Evolutionary conservation across 305 asterid species (phyloP).

Genomic region (Coffea humblotiana): DNA sequence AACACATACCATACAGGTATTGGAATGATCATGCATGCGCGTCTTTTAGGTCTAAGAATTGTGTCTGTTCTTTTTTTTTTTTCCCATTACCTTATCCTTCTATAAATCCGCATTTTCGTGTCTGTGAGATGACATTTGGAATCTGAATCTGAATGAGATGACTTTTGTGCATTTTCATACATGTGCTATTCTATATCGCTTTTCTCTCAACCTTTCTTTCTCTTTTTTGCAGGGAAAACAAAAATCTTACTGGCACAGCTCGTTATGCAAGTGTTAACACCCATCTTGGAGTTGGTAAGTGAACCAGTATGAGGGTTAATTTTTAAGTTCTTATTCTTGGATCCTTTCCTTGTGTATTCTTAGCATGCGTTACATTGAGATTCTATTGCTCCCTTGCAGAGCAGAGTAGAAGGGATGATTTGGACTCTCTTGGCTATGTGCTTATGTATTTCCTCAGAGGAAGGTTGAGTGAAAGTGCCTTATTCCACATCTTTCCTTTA

Average conservation of each 20-base stretch:
- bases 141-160: background rate
- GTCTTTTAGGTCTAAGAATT: background rate
- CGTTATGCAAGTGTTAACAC: constrained; percentile 89
- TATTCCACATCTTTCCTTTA: constrained; percentile 5
- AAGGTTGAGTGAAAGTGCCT: constrained; percentile 42
- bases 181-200: background rate
- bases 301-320: constrained; percentile 14
- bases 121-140: background rate
- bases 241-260: constrained; percentile 87
- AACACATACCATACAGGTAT: constrained; percentile 85
- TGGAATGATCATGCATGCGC: background rate
- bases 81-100: background rate
- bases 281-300: constrained; percentile 84
- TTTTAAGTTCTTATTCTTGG: background rate
- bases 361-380: background rate
- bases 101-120: background rate
- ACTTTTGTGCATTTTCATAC: background rate
- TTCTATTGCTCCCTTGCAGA: constrained; percentile 43
- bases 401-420: constrained; percentile 95
- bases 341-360: background rate
- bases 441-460: constrained; percentile 85
- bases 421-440: constrained; percentile 88
- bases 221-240: constrained; percentile 64
- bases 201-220: constrained; percentile 2
- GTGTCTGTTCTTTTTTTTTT: background rate